Evolutionary conservation across 1,284 basidiomycete genomes (phyloP).

Genomic region (Macrocystidia cucumis): DNA sequence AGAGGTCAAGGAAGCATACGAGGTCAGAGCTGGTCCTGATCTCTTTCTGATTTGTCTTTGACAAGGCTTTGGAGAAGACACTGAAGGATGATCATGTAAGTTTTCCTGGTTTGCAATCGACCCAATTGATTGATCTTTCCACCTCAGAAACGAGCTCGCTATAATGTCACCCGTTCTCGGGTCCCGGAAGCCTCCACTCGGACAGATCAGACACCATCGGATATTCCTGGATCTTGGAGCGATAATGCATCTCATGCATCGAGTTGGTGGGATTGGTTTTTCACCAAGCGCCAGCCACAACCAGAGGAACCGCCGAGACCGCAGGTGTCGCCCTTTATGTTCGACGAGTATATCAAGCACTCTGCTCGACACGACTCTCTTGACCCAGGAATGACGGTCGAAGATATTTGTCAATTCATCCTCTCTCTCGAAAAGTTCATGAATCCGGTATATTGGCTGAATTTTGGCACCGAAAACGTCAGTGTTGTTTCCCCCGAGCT

Average conservation of each 20-base stretch:
- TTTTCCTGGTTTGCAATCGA: neutral
- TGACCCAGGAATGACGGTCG: slow-evolving; percentile 3
- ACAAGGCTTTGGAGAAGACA: slow-evolving; percentile 2
- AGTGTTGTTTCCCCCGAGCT: slow-evolving; percentile 1
- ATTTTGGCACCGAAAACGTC: neutral
- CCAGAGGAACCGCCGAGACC: no score
- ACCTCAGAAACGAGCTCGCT: slow-evolving; percentile 4
- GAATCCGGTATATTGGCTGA: neutral
- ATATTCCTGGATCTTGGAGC: slow-evolving; percentile 1
- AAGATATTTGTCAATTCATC: slow-evolving; percentile 4
- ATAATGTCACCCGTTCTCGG: slow-evolving; percentile 3
- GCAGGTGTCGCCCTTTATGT: slow-evolving; percentile 3
- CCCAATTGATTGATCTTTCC: neutral
- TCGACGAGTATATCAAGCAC: slow-evolving; percentile 1
- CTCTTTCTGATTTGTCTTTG: neutral
- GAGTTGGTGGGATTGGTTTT: slow-evolving; percentile 4
- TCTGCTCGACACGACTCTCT: neutral
- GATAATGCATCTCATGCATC: neutral
- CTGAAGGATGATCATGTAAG: slow-evolving; percentile 8
- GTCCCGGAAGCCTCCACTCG: neutral
- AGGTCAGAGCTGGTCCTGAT: no score
- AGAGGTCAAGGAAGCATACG: slow-evolving; percentile 15
- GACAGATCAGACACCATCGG: neutral
- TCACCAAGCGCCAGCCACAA: neutral
- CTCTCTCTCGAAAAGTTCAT: neutral